Conservation (phyloP, 768 basidiomycete genomes). For the Scleroderma citrinum region DNA sequence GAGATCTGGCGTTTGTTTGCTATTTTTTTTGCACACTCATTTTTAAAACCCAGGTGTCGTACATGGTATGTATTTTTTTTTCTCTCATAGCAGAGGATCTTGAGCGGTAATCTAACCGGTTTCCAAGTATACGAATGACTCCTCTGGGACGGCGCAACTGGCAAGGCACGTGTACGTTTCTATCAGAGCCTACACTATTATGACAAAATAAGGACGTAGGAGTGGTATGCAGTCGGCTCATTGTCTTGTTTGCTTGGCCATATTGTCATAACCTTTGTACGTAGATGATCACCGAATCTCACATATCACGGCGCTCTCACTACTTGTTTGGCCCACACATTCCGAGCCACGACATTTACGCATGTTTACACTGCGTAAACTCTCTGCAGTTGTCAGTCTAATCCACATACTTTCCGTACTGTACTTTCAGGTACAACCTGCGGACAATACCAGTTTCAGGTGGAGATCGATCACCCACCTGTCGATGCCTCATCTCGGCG, state of each 20-base stretch:
- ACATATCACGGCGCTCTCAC: neutral
- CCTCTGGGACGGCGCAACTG: neutral
- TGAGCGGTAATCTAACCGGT: constrained; percentile 9
- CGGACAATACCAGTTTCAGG: neutral
- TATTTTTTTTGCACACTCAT: constrained; percentile 2
- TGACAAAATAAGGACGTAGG: constrained; percentile 4
- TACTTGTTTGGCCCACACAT: neutral
- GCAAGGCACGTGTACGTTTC: neutral
- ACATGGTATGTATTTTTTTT: constrained; percentile 33
- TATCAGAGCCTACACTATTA: constrained; percentile 1
- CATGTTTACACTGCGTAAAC: constrained; percentile 2
- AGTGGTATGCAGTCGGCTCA: constrained; percentile 1
- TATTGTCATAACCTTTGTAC: neutral
- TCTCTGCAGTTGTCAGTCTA: neutral
- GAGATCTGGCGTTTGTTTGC: constrained; percentile 1
- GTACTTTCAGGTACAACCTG: too few relatives aligned
- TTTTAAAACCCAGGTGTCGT: constrained; percentile 34
- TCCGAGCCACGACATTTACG: constrained; percentile 4
- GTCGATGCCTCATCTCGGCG: neutral
- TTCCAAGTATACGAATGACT: constrained; percentile 37
- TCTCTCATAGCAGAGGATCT: neutral
- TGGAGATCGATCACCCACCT: neutral
- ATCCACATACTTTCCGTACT: neutral
- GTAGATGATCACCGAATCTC: constrained; percentile 1
- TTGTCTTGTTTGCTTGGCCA: constrained; percentile 5